Evolutionary conservation across 306 rosid genomes (phyloP).

Genomic region (Delonix regia): DNA sequence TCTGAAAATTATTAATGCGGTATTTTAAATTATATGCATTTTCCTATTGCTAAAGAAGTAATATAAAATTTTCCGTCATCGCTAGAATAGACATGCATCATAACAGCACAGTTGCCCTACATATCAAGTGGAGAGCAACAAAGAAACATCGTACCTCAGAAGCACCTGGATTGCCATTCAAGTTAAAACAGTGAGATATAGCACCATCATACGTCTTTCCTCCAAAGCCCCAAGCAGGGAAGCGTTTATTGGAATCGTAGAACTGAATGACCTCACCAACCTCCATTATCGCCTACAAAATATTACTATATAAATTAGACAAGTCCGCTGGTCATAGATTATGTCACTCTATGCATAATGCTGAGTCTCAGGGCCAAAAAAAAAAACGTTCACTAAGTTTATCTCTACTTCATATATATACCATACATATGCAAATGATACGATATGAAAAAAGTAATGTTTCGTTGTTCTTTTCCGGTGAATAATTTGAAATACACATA

Average conservation of each 20-base stretch:
- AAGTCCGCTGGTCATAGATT: neutral
- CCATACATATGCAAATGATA: neutral
- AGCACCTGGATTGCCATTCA: conserved; percentile 54
- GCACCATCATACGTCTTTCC: conserved; percentile 50
- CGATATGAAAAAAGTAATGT: neutral
- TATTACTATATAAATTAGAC: conserved; percentile 28
- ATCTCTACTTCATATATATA: neutral
- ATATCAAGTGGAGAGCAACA: neutral
- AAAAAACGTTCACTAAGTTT: neutral
- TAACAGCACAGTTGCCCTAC: neutral
- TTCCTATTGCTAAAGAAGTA: too few species aligned
- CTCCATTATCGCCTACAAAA: conserved; percentile 72
- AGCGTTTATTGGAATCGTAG: conserved; percentile 68
- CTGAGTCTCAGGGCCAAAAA: neutral
- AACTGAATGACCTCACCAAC: conserved; percentile 93
- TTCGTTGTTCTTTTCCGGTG: neutral
- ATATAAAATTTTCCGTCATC: neutral
- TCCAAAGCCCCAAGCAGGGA: conserved; percentile 99
- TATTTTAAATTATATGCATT: too few species aligned
- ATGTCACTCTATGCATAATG: conserved; percentile 3
- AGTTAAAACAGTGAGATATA: conserved; percentile 80
- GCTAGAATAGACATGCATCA: neutral
- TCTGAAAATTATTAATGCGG: neutral
- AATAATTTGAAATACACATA: conserved; percentile 16
- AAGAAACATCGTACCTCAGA: conserved; percentile 58